Conservation (phyloP, 805 yeast species). For the Sugiyamaella americana region DNA sequence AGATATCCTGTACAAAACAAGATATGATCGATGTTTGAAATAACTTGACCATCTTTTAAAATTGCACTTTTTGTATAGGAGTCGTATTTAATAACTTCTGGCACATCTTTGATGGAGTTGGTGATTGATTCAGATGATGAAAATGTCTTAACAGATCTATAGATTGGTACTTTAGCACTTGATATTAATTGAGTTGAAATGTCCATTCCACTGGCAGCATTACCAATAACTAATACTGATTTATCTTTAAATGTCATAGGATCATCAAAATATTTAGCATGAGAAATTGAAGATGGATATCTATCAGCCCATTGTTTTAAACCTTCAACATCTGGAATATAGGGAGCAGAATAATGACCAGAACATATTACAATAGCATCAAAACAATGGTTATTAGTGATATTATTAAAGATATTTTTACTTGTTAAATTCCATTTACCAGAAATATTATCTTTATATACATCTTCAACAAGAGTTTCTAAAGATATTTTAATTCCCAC, state of each 20-base stretch:
- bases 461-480: conserved; percentile 43
- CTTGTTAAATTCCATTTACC: conserved; percentile 41
- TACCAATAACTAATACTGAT: conserved; percentile 62
- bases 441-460: conserved; percentile 28
- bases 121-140: not conserved
- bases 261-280: conserved; percentile 51
- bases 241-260: conserved; percentile 41
- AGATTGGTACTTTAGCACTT: conserved; percentile 23
- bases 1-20: conserved; percentile 74
- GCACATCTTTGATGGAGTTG: conserved; percentile 38
- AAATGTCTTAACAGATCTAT: conserved; percentile 38
- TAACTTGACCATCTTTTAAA: conserved; percentile 44
- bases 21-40: conserved; percentile 48
- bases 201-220: conserved; percentile 73
- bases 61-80: conserved; percentile 32
- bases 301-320: conserved; percentile 41
- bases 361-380: conserved; percentile 61
- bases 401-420: conserved; percentile 19
- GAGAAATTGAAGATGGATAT: conserved; percentile 46
- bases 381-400: conserved; percentile 26
- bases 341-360: conserved; percentile 62
- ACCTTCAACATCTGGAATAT: conserved; percentile 51
- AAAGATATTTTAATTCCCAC: conserved; percentile 34
- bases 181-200: conserved; percentile 53
- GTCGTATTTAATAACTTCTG: conserved; percentile 39